Percentiles rank a stretch among this genome's conserved stretches.
These are phyloP conservation scores for Tolypocladium nubicola DNA, from an alignment of 2,329 filamentous ascomycete species.

Conservation along the genomic window DNA sequence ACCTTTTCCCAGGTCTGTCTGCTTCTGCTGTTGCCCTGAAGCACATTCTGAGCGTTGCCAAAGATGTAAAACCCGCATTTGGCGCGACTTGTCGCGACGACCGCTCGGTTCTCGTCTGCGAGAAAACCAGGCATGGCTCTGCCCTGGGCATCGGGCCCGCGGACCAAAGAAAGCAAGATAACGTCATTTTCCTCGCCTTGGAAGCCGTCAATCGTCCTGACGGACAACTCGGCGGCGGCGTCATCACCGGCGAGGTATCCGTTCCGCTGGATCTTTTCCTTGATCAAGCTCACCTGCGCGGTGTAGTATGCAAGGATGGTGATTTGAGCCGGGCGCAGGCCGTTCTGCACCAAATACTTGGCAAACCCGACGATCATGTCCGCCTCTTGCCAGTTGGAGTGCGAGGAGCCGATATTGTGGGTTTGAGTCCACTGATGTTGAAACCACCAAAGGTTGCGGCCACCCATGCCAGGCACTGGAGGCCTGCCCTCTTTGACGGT, in stretches of 20 bases:
- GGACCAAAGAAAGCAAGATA: conserved; percentile 68
- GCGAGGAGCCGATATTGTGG: conserved; percentile 48
- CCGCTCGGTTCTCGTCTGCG: conserved; percentile 45
- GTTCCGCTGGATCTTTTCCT: conserved; percentile 31
- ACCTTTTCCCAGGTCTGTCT: conserved; percentile 29
- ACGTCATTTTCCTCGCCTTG: conserved; percentile 88
- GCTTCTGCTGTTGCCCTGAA: conserved; percentile 33
- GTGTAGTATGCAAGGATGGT: conserved; percentile 85
- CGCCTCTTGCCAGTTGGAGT: conserved; percentile 58
- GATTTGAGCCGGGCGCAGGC: conserved; percentile 47
- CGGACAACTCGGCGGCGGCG: conserved; percentile 34
- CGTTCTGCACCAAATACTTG: conserved; percentile 61
- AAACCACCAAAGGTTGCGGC: conserved; percentile 30
- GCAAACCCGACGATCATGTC: conserved; percentile 66
- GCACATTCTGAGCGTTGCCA: conserved; percentile 53
- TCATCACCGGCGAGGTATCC: conserved; percentile 12
- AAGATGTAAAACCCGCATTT: conserved; percentile 76
- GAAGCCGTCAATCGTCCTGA: conserved; percentile 79
- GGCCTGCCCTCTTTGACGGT: conserved; percentile 25
- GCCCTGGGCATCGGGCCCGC: conserved; percentile 41
- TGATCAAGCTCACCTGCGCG: conserved; percentile 61
- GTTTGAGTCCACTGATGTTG: conserved; percentile 50
- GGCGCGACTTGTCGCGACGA: conserved; percentile 57
- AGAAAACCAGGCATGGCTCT: conserved; percentile 57
- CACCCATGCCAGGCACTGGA: conserved; percentile 34